A percentile compares a stretch with the other conserved stretches of the same genome.
phyloP scores from a whole-genome alignment of 108 stramenopile species.

The Fragilaria radians region DNA sequence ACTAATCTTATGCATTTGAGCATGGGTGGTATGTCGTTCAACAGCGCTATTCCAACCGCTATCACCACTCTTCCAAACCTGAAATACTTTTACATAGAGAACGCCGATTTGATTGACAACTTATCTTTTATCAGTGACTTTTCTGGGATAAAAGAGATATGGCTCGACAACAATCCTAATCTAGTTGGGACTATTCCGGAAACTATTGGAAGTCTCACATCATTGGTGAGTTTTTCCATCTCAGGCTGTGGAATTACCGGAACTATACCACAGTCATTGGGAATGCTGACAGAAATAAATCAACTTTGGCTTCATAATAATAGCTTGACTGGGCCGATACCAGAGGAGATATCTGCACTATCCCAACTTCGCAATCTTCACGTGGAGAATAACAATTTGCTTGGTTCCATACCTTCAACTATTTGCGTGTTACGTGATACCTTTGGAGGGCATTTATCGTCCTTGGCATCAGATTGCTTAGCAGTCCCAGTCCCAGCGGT shows the following conservation, averaged over 20 bases:
- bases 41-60: constrained; percentile 12
- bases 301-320: constrained; percentile 5
- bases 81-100: constrained; percentile 30
- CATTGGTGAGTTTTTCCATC: background rate
- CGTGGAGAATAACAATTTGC: background rate
- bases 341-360: background rate
- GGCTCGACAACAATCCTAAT: constrained; percentile 25
- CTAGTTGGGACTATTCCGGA: constrained; percentile 15
- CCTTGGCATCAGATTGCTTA: too few relatives aligned
- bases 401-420: too few relatives aligned
- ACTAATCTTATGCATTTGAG: constrained; percentile 20
- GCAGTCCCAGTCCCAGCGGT: too few relatives aligned
- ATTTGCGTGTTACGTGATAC: too few relatives aligned
- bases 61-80: constrained; percentile 25
- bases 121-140: constrained; percentile 20
- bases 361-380: background rate
- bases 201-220: background rate
- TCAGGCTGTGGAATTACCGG: constrained; percentile 2
- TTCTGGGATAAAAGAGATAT: constrained; percentile 21
- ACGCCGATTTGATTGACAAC: constrained; percentile 23
- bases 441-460: too few relatives aligned
- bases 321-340: background rate
- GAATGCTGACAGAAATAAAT: background rate
- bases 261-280: background rate
- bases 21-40: constrained; percentile 31